Conservation (phyloP, 305 asterid species). For the Fraxinus floribunda region DNA sequence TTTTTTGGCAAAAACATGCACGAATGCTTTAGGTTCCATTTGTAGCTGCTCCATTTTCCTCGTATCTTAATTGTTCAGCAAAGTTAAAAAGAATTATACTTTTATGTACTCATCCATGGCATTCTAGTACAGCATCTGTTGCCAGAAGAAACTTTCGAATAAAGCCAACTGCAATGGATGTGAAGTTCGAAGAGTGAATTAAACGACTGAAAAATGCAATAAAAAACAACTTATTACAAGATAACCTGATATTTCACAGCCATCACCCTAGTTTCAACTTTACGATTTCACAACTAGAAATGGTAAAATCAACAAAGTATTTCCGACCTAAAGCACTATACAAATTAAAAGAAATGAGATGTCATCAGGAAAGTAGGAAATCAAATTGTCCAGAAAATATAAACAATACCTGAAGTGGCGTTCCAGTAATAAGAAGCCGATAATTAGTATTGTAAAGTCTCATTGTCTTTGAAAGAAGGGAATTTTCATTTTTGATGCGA, state of each 20-base stretch:
- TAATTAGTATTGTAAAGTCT: slow-evolving; percentile 84
- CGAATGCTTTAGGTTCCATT: not conserved
- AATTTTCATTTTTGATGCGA: slow-evolving; percentile 94
- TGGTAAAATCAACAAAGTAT: not conserved
- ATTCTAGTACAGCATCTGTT: not conserved
- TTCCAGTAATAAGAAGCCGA: slow-evolving; percentile 95
- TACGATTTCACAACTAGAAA: not conserved
- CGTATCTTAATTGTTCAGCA: not conserved
- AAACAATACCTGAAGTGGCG: slow-evolving; percentile 85
- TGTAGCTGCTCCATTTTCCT: not conserved
- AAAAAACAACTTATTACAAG: slow-evolving; percentile 1
- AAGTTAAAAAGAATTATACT: not conserved
- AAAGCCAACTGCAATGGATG: not conserved
- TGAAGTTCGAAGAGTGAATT: not conserved
- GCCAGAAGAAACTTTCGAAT: not conserved
- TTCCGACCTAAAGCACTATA: not conserved
- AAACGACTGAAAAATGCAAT: slow-evolving; percentile 6
- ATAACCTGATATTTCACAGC: not conserved
- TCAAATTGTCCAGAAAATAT: not conserved
- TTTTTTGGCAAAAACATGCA: not conserved
- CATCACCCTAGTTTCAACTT: not conserved
- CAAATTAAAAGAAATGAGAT: not conserved
- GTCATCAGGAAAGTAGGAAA: not conserved
- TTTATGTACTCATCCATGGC: not conserved
- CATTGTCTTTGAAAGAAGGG: slow-evolving; percentile 97